Base-by-base conservation (phyloP, 306 rosid genomes). In the Corylus heterophylla region DNA sequence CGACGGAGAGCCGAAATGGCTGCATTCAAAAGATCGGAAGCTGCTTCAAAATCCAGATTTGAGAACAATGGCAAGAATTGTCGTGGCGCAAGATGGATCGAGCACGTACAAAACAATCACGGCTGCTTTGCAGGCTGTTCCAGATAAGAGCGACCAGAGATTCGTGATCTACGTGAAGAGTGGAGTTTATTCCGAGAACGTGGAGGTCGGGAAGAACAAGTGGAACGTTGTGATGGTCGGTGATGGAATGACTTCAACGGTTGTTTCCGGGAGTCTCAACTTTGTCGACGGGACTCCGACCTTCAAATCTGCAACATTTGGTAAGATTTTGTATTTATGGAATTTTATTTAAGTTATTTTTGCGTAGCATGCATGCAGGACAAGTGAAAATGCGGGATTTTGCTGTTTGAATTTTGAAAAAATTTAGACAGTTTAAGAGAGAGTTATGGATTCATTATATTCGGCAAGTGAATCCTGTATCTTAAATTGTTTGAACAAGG, bases 201-300 rank as follows among this genome's bases (percentile, higher is more conserved):
- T 91, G 48, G 78, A 55, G 56, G 96, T 93, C n/a, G 88, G 76
- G 63, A 88, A 87, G 86, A 64, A 79, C 47, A 89, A 83, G 75
- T 91, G 94, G 98, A 93, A 91, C 68, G 96, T 93, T 5, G 78
- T 91, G 83, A 80, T 93, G 71, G 81, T 91, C 71, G 98, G 98
- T 17, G 98, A 93, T 86, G 97, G 97, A 42, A 88, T 87, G 85
- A 89, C 61, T 42, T 20, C 75, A 22, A 91, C 98, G 17, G 74
- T 77, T 69, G 93, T 93, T 2, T 85, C 93, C 70, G 92, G 77
- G 1, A 70, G 79, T 14, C 92, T 80, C 59, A 91, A 91, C 81
- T 79, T 86, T 73, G 75, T 88, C 1, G 98, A 92, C 80, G 98
- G 98, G 70, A 92, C 96, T 47, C 94, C 96, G 8, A 94, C 98